Conservation (phyloP, 768 basidiomycete genomes). For the Termitomyces sp. region DNA sequence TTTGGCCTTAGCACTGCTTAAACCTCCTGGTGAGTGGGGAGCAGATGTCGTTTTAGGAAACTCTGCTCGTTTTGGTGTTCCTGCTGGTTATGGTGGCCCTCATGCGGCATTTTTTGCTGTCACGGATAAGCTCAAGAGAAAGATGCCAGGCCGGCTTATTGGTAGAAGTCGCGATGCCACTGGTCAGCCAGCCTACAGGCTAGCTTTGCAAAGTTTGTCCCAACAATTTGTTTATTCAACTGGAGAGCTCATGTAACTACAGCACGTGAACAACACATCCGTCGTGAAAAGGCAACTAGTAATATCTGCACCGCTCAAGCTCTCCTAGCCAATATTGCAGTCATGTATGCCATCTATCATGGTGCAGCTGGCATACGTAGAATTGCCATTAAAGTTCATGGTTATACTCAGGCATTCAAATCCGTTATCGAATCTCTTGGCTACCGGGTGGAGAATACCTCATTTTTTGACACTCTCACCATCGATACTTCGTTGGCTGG, state of each 20-base stretch:
- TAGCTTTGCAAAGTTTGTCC: slow-evolving; percentile 87
- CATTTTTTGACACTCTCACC: slow-evolving; percentile 90
- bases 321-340: slow-evolving; percentile 97
- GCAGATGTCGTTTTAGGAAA: slow-evolving; percentile 95
- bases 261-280: slow-evolving; percentile 97
- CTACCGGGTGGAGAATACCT: slow-evolving; percentile 61
- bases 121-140: slow-evolving; percentile 86
- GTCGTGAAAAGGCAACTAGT: slow-evolving; percentile 96
- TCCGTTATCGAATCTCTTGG: slow-evolving; percentile 64
- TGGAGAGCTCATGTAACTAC: neutral
- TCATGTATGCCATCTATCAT: slow-evolving; percentile 98
- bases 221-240: neutral
- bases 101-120: slow-evolving; percentile 98
- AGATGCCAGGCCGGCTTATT: slow-evolving; percentile 97
- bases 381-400: slow-evolving; percentile 90
- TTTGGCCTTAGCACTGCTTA: slow-evolving; percentile 86
- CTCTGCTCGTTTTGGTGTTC: slow-evolving; percentile 95
- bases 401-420: slow-evolving; percentile 75
- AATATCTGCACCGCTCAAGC: slow-evolving; percentile 99
- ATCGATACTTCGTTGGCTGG: slow-evolving; percentile 60
- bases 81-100: slow-evolving; percentile 94
- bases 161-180: slow-evolving; percentile 82
- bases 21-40: slow-evolving; percentile 98
- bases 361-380: slow-evolving; percentile 80
- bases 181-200: slow-evolving; percentile 84